These are phyloP conservation scores for Steccherinum ochraceum DNA, from an alignment of 768 basidiomycete species.

Conservation along the genomic window DNA sequence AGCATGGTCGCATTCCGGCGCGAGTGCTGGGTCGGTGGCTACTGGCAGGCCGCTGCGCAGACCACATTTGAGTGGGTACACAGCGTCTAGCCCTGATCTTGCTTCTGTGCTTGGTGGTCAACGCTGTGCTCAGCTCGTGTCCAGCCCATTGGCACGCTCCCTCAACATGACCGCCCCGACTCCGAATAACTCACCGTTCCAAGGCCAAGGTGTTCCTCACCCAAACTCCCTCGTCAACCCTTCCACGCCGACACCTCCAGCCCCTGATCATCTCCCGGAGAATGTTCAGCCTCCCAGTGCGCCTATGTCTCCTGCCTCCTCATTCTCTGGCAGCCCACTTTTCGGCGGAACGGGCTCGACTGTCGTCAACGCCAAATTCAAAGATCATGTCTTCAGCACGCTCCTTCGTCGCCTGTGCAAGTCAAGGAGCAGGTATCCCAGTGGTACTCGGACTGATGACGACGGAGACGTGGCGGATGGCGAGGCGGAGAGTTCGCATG, in stretches of 20 bases:
- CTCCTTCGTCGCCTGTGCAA: constrained; percentile 71
- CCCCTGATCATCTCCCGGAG: not conserved
- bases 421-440: constrained; percentile 28
- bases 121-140: not conserved
- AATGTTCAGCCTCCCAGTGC: not conserved
- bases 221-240: not conserved
- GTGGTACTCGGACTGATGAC: constrained; percentile 23
- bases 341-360: constrained; percentile 93
- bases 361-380: constrained; percentile 86
- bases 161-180: constrained; percentile 14
- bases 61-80: constrained; percentile 41
- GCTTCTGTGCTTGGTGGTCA: constrained; percentile 19
- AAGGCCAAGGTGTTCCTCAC: not conserved
- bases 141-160: constrained; percentile 13
- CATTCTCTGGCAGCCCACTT: constrained; percentile 22
- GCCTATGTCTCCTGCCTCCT: constrained; percentile 9
- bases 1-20: constrained; percentile 40
- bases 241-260: not conserved
- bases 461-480: constrained; percentile 31
- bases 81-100: constrained; percentile 70
- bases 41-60: constrained; percentile 32
- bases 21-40: constrained; percentile 22
- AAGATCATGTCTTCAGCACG: constrained; percentile 92
- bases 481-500: constrained; percentile 27
- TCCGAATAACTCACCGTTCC: constrained; percentile 21